phyloP scores from a whole-genome alignment of 1,139 yeast species.

The Meyerozyma elateridarum region DNA sequence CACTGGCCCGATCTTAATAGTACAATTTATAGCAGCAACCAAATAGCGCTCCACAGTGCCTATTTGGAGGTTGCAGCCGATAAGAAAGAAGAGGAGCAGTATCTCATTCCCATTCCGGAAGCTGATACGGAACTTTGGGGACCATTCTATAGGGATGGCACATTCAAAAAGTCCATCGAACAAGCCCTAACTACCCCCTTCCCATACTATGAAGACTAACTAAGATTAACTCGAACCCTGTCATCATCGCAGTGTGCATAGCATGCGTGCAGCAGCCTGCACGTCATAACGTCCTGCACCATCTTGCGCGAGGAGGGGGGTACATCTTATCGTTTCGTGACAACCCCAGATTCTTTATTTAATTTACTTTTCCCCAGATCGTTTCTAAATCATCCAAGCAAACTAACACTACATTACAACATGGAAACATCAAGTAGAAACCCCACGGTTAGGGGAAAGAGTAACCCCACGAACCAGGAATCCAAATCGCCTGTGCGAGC shows the following conservation, averaged over 20 bases:
- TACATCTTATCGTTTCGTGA: too few species aligned
- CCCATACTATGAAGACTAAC: neutral
- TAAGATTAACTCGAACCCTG: neutral
- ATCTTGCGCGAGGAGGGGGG: too few species aligned
- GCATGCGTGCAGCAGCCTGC: too few species aligned
- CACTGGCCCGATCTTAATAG: conserved; percentile 11
- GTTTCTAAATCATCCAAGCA: neutral
- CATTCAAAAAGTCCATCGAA: neutral
- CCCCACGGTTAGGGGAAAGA: too few species aligned
- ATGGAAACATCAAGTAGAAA: neutral
- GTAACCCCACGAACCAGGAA: too few species aligned
- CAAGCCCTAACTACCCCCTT: conserved; percentile 2
- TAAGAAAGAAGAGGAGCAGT: neutral
- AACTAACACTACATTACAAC: too few species aligned
- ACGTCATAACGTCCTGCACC: too few species aligned
- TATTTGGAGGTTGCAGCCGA: conserved; percentile 11
- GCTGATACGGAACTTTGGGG: conserved; percentile 5
- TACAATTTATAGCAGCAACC: conserved; percentile 15
- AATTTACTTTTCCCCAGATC: too few species aligned
- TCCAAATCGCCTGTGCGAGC: too few species aligned
- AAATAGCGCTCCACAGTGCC: conserved; percentile 23
- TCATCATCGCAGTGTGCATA: too few species aligned
- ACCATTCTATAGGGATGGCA: neutral
- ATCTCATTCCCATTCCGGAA: conserved; percentile 1
- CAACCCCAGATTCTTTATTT: too few species aligned